A percentile compares a stretch with the other conserved stretches of the same genome.
These are phyloP conservation scores for Poa pratensis DNA, from an alignment of 176 grass and related monocot species.

Conservation along the genomic window DNA sequence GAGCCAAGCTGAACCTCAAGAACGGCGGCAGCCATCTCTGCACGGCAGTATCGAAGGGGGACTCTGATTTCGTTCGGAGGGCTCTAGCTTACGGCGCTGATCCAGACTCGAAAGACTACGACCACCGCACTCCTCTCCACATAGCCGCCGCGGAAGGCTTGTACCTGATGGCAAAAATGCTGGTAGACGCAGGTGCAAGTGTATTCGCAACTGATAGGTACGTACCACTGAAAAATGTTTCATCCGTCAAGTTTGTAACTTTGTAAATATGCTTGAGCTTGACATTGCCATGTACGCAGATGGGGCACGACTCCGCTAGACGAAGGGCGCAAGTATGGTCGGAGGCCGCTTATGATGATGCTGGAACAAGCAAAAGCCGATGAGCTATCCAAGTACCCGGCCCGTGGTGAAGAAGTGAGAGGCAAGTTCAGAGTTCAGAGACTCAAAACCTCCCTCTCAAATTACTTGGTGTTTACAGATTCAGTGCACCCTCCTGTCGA, in stretches of 20 bases:
- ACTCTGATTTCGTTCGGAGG: slow-evolving; percentile 78
- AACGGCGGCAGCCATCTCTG: slow-evolving; percentile 77
- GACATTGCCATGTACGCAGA: slow-evolving; percentile 28
- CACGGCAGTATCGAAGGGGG: slow-evolving; percentile 62
- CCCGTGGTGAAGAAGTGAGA: slow-evolving; percentile 58
- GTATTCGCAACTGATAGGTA: slow-evolving; percentile 82
- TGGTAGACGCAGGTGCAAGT: slow-evolving; percentile 78
- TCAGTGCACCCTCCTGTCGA: slow-evolving; percentile 49
- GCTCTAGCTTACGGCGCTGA: slow-evolving; percentile 66
- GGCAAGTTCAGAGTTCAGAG: slow-evolving; percentile 32
- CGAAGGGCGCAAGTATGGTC: slow-evolving; percentile 74
- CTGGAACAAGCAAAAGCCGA: slow-evolving; percentile 63
- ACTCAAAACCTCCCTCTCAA: not conserved
- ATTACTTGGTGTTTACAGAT: slow-evolving; percentile 36
- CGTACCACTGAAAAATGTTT: not conserved
- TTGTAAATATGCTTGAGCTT: not conserved
- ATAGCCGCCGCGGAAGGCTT: slow-evolving; percentile 81
- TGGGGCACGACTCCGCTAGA: slow-evolving; percentile 87
- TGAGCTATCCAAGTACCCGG: slow-evolving; percentile 71
- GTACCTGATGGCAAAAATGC: slow-evolving; percentile 71
- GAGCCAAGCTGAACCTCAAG: slow-evolving; percentile 64
- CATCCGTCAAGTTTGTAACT: not conserved
- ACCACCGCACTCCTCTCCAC: slow-evolving; percentile 85
- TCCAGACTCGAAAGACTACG: slow-evolving; percentile 80
- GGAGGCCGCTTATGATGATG: slow-evolving; percentile 56